Base-by-base conservation (phyloP, 441 rosid genomes). In the Isatis lusitanica region DNA sequence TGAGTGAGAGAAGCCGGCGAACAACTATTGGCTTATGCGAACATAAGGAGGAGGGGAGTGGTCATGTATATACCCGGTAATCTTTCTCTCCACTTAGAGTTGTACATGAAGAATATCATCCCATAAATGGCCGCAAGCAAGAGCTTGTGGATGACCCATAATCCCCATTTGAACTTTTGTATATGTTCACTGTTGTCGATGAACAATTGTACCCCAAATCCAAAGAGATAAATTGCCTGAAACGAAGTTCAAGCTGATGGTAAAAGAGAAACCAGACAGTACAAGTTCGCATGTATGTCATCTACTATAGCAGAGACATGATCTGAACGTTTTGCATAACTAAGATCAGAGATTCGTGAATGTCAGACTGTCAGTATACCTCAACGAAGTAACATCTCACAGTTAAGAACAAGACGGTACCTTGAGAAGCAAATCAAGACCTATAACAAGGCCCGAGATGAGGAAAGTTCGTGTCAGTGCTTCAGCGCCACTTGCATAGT, bases 141-240 rank as follows among this genome's bases (percentile, higher is more conserved):
- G 15, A 93, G 89, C 74, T 88, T 82, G 55, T 93, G 98, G 60
- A 85, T 76, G 60, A 88, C 90, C 98, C 98, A 93, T 80, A 91
- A 82, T 65, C 81, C 84, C 98, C 97, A 91, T 68, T 93, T 93
- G 70, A 82, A 67, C 15, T 67, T 81, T 67, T 80, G 88, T 7
- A 87, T 58, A 5, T 75, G 68, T 9, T 91, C 93, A 53, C 18
- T 40, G 81, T 65, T 66, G 62, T 91, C 93, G 28, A 88, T 71
- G 81, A 93, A 93, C 85, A 93, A 77, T 31, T 96, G 93, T 68
- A 93, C 84, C 56, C 96, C 94, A 30, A 91, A 82, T 17, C 80
- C 97, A 69, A 91, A 90, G 42, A 88, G 87, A 79, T 93, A 93
- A 35, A 90, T 73, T 26, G 84, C 92, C 98, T 93, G 84, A 51